Evolutionary conservation across 371 early-diverging fungal species (phyloP).

Genomic region (Nematocida displodere): DNA sequence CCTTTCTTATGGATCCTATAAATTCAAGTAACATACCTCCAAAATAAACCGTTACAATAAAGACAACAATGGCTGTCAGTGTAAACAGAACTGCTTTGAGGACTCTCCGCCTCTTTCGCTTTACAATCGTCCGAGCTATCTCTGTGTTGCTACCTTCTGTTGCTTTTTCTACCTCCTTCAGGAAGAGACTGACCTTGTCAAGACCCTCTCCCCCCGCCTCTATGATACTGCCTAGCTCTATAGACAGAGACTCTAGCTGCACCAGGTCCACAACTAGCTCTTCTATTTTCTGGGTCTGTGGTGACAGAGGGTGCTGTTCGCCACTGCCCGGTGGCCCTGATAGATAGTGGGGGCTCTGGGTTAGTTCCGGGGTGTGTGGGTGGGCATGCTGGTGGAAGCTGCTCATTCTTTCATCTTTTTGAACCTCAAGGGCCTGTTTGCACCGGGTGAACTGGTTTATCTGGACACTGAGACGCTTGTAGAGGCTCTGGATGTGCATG

Average conservation of each 20-base stretch:
- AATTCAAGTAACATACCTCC: constrained; percentile 24
- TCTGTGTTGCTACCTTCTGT: background rate
- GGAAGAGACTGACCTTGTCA: background rate
- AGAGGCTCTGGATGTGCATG: no score
- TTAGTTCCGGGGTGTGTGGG: no score
- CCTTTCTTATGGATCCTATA: constrained; percentile 2
- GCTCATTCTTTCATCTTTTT: no score
- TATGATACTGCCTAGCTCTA: constrained; percentile 9
- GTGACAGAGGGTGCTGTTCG: no score
- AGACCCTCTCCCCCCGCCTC: background rate
- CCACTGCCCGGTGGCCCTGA: no score
- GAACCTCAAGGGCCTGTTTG: no score
- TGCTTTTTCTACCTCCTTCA: background rate
- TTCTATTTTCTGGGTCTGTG: no score
- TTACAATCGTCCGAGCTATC: background rate
- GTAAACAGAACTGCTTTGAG: background rate
- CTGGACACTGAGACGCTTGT: no score
- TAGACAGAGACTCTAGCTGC: background rate
- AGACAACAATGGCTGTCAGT: background rate
- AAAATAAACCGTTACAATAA: background rate
- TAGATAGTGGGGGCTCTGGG: no score
- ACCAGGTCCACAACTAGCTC: background rate
- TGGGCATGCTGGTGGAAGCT: no score
- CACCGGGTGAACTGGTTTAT: no score
- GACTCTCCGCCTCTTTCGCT: constrained; percentile 18